Conservation (phyloP, 2,329 filamentous ascomycete genomes). For the Diplodia scrobiculata region DNA sequence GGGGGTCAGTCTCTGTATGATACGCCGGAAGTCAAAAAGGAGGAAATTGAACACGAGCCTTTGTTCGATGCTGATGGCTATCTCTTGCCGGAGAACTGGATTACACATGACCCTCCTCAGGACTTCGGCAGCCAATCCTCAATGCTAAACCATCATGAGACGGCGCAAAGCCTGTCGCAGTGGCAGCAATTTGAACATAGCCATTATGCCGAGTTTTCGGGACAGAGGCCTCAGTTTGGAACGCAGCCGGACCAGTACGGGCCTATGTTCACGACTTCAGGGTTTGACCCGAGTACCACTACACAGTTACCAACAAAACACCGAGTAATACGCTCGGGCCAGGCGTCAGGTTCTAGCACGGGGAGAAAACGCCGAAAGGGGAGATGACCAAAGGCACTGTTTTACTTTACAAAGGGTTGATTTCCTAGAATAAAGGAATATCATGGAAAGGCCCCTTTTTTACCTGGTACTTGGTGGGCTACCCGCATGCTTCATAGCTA, state of each 20-base stretch:
- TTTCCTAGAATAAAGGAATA: too few relatives aligned
- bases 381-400: not conserved
- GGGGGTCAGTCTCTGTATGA: constrained; percentile 7
- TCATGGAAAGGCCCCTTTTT: too few relatives aligned
- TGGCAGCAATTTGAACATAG: not conserved
- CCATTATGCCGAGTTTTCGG: not conserved
- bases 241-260: not conserved
- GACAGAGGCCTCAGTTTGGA: not conserved
- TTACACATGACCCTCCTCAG: not conserved
- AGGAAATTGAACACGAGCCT: not conserved
- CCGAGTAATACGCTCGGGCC: not conserved
- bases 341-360: not conserved
- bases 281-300: not conserved
- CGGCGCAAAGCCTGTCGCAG: not conserved
- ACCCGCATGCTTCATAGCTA: too few relatives aligned
- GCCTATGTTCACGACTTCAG: not conserved
- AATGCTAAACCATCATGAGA: not conserved
- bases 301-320: not conserved
- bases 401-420: too few relatives aligned
- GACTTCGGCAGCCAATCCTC: not conserved
- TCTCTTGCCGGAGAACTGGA: not conserved
- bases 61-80: not conserved
- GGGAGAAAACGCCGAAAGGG: not conserved
- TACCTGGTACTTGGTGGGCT: too few relatives aligned
- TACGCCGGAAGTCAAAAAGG: not conserved